phyloP scores from a whole-genome alignment of 192 early-diverging fungal species.

The Rhizophagus clarus region DNA sequence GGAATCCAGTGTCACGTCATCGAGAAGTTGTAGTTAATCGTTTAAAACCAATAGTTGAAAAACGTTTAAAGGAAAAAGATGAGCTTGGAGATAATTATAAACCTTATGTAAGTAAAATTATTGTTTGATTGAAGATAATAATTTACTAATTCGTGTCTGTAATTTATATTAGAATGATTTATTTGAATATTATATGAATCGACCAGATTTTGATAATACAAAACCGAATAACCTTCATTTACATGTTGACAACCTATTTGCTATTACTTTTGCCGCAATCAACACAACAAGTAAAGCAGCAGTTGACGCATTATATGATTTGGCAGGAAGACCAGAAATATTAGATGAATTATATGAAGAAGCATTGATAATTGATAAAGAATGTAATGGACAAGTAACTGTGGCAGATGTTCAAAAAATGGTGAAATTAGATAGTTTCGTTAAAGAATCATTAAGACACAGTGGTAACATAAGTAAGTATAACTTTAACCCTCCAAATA shows the following conservation, averaged over 20 bases:
- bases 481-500: not conserved
- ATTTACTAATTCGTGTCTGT: not conserved
- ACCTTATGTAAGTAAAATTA: not conserved
- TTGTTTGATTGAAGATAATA: too few relatives aligned
- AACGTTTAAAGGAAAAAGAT: not conserved
- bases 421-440: conserved; percentile 23
- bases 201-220: not conserved
- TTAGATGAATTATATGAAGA: conserved; percentile 12
- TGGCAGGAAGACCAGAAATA: conserved; percentile 1
- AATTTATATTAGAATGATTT: not conserved
- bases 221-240: not conserved
- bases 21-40: not conserved
- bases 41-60: not conserved
- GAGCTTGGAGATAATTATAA: not conserved
- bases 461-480: not conserved
- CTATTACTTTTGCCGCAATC: not conserved
- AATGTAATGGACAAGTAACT: not conserved
- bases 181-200: not conserved
- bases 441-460: conserved; percentile 15
- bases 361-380: not conserved
- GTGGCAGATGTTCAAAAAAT: not conserved
- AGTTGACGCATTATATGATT: not conserved
- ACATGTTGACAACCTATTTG: not conserved
- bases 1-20: not conserved
- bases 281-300: not conserved